A percentile compares a stretch with the other conserved stretches of the same genome.
Evolutionary conservation across 352 stramenopile genomes (phyloP).

Genomic region (Pythium diclinum): DNA sequence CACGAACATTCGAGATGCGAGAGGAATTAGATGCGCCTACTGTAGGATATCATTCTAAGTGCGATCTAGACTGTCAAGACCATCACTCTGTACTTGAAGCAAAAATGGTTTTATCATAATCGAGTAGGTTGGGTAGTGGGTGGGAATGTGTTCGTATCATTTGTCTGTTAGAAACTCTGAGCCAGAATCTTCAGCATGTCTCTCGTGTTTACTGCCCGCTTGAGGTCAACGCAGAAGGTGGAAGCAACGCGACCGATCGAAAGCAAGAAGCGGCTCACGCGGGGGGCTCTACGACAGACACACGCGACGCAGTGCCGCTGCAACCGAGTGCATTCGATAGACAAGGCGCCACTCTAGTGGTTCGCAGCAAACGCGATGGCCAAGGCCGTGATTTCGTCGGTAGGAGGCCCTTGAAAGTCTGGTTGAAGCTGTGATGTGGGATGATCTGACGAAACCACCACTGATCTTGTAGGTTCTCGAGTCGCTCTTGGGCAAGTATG

Average conservation of each 20-base stretch:
- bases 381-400: conserved; percentile 68
- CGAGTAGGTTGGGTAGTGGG: not conserved
- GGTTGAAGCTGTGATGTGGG: not conserved
- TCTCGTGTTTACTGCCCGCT: not conserved
- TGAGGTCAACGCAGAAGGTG: not conserved
- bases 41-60: not conserved
- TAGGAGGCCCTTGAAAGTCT: conserved; percentile 23
- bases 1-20: conserved; percentile 13
- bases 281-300: not conserved
- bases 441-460: not conserved
- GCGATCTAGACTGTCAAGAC: conserved; percentile 9
- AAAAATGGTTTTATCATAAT: not conserved
- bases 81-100: conserved; percentile 10
- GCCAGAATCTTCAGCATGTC: conserved; percentile 1
- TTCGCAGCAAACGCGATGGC: conserved; percentile 35
- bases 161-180: not conserved
- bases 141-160: not conserved
- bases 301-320: not conserved
- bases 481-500: conserved; percentile 77
- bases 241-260: not conserved
- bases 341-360: not conserved
- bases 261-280: not conserved
- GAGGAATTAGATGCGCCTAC: not conserved
- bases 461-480: conserved; percentile 56
- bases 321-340: not conserved